Evolutionary conservation across 1,284 basidiomycete species (phyloP), one percentile per base, ranked within the genome.

Genomic region (Trametes versicolor): DNA sequence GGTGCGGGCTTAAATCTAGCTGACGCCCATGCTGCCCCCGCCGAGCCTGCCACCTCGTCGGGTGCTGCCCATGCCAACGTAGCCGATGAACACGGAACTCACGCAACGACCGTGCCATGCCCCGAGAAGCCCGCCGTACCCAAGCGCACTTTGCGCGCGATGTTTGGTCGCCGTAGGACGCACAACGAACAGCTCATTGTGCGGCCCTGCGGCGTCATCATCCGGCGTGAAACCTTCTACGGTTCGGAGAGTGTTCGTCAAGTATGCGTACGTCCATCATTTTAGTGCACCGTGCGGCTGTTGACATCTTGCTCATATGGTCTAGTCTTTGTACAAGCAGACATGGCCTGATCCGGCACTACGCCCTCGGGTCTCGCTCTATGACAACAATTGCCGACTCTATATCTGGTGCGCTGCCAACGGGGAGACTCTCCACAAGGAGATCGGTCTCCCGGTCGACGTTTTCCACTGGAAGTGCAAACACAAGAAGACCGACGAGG

Each of bases 391-490:
- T 27, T 50, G 48, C 27, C 5, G 48, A 2, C 6, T 50, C 2
- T 50, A 50, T 27, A 29, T 2, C 25, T 19, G 8, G 9, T 23
- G 3, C 13, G n/a, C 21, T 19, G 43, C 43, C 4, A 21, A 23
- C 13, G 53, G 53, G 4, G 52, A 60, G 32, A 47, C 50, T 3
- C 41, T 52, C 6, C 52, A 47, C 29, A 8, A 36, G 21, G 60
- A 64, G 9, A 67, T 77, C 21, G 76, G 71, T 0, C 72, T 80
- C 0, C 68, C 68, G 0, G 80, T 83, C 0, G 77, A 83, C 51
- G 77, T 82, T 0, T 83, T 80, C n/a, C 81, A 83, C 52, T 80
- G 80, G 66, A 75, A 78, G 10, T 69, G 65, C 55, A 83, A 83
- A 60, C 80, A 83, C 66, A 72, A 71, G 19, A 64, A 68, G 2